Evolutionary conservation across 129 eudicot species (phyloP), one percentile per base, ranked within the genome.

Genomic region (Chrysanthemum lavandulifolium): DNA sequence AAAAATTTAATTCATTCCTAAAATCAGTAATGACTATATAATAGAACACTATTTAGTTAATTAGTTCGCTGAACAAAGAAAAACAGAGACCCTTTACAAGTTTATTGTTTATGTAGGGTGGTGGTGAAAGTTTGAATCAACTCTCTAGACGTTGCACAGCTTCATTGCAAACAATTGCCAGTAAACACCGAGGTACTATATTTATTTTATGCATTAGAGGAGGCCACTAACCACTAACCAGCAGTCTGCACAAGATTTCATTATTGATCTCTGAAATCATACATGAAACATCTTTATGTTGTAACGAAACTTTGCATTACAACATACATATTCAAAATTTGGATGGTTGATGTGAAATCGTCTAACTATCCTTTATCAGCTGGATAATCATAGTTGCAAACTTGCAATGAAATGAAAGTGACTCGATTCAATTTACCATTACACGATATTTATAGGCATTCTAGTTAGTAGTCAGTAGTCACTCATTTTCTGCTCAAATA

Each of bases 41-140:
- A 47, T 27, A 13, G 27, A 40, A 52, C 6, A 65, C 59, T 33
- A 51, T 56, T 8, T 0, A 11, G 12, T 53, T 23, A 56, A 6
- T 40, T 40, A 40, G 45, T 40, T 40, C 45, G 7, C 45, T 40
- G 45, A 7, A 40, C 9, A 48, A 23, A 14, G 51, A 29, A 50
- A 19, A 7, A 52, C 10, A 27, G 0, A 27, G 1, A 48, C 27
- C 10, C 66, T 61, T 19, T 64, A 45, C 64, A 3, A 3, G 14
- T 29, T 61, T 56, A 16, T 48, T 31, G 50, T 62, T 45, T 59
- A 27, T 75, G 74, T 81, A 90, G 98, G 98, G 98, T 81, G 98
- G 98, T 62, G 98, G 98, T 58, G 98, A 94, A 84, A 94, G 97
- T 68, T 73, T 79, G 0, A 83, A 82, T 79, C 96, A 90, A 79